These are phyloP conservation scores for Carpinus fangiana DNA, from an alignment of 306 rosid genomes.

Conservation along the genomic window DNA sequence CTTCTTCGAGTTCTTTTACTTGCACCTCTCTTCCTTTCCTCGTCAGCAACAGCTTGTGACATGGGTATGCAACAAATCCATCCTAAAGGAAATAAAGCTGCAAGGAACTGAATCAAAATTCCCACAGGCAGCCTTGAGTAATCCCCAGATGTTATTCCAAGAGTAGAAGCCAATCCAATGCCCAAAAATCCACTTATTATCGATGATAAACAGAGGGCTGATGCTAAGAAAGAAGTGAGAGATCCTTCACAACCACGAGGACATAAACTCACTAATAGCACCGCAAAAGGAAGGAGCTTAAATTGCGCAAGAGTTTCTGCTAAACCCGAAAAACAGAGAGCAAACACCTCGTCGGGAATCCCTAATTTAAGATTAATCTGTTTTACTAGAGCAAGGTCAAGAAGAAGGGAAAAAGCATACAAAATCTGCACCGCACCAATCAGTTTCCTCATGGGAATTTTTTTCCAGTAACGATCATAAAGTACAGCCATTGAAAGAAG, in stretches of 20 bases:
- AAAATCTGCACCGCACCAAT: constrained; percentile 55
- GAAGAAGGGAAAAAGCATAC: constrained; percentile 70
- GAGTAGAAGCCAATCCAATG: constrained; percentile 66
- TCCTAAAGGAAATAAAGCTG: constrained; percentile 64
- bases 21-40: constrained; percentile 45
- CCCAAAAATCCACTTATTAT: constrained; percentile 74
- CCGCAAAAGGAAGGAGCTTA: constrained; percentile 79
- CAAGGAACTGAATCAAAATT: constrained; percentile 59
- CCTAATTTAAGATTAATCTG: constrained; percentile 68
- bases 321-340: constrained; percentile 73
- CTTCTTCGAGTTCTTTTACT: constrained; percentile 62
- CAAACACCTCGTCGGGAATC: constrained; percentile 63
- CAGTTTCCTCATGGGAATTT: constrained; percentile 59
- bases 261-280: constrained; percentile 62
- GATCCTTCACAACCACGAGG: constrained; percentile 93
- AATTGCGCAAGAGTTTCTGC: constrained; percentile 80
- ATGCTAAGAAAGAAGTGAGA: constrained; percentile 78
- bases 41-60: constrained; percentile 39
- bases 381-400: constrained; percentile 70
- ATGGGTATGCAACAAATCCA: constrained; percentile 55
- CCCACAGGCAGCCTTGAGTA: constrained; percentile 71
- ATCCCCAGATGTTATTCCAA: constrained; percentile 61
- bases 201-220: constrained; percentile 67
- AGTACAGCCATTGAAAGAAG: constrained; percentile 72
- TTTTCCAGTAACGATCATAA: constrained; percentile 61